A percentile compares a stretch with the other conserved stretches of the same genome.
These are phyloP conservation scores for Lepiota venenata DNA, from an alignment of 768 basidiomycete species.

Conservation along the genomic window DNA sequence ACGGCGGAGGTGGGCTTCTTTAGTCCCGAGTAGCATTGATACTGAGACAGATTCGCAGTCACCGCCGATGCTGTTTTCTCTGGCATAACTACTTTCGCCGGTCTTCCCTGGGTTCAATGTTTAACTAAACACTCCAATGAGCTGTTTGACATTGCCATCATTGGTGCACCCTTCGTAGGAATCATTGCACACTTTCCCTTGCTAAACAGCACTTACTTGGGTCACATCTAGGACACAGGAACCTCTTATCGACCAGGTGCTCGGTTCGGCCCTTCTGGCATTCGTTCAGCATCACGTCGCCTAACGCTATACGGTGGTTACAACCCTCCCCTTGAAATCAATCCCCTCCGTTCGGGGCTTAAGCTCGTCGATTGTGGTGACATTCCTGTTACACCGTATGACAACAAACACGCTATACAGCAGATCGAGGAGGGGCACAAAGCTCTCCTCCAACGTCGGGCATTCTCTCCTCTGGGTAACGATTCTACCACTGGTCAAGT, in stretches of 20 bases:
- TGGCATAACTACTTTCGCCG: too few relatives aligned
- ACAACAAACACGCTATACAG: slow-evolving; percentile 67
- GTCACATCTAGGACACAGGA: slow-evolving; percentile 50
- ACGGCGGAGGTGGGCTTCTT: slow-evolving; percentile 48
- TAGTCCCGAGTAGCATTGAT: background rate
- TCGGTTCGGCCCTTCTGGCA: slow-evolving; percentile 74
- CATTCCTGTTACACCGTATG: slow-evolving; percentile 76
- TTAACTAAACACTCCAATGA: too few relatives aligned
- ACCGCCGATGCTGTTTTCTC: too few relatives aligned
- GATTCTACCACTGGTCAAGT: slow-evolving; percentile 56
- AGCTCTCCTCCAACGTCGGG: slow-evolving; percentile 58
- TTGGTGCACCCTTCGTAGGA: too few relatives aligned
- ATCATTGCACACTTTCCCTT: too few relatives aligned
- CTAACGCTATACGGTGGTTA: slow-evolving; percentile 76
- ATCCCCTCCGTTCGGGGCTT: slow-evolving; percentile 68
- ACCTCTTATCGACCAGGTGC: slow-evolving; percentile 83
- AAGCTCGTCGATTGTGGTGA: slow-evolving; percentile 77
- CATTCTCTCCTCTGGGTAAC: slow-evolving; percentile 61
- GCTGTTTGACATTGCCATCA: too few relatives aligned
- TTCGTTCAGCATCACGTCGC: slow-evolving; percentile 75
- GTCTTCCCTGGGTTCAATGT: too few relatives aligned
- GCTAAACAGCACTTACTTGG: too few relatives aligned
- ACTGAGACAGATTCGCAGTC: too few relatives aligned
- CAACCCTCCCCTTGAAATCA: slow-evolving; percentile 69
- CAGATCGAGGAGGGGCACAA: slow-evolving; percentile 77